Percentiles rank a stretch among this genome's conserved stretches.
Evolutionary conservation across 495 filamentous ascomycete species (phyloP).

Genomic region (Hypoxylon subgilvum): DNA sequence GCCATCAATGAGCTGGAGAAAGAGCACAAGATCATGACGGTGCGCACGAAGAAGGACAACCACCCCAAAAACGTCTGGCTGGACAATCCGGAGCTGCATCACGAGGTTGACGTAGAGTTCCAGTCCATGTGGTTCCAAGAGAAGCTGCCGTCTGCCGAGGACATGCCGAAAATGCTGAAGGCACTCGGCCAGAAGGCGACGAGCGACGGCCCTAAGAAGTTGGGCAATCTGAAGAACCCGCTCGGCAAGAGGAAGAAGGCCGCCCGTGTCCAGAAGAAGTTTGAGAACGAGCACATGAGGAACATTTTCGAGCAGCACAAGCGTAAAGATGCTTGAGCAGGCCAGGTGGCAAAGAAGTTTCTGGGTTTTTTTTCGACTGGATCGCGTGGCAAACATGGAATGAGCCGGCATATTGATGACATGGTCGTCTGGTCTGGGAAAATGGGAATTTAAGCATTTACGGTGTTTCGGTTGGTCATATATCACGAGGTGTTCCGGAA

Average conservation of each 20-base stretch:
- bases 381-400: background rate
- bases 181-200: slow-evolving; percentile 78
- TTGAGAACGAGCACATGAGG: slow-evolving; percentile 92
- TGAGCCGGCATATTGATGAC: background rate
- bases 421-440: no score
- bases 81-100: slow-evolving; percentile 77
- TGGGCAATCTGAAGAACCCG: slow-evolving; percentile 63
- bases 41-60: slow-evolving; percentile 91
- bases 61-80: slow-evolving; percentile 84
- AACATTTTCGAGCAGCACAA: slow-evolving; percentile 82
- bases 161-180: slow-evolving; percentile 74
- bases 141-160: slow-evolving; percentile 73
- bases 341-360: background rate
- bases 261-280: slow-evolving; percentile 71
- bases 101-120: slow-evolving; percentile 82
- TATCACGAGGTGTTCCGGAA: slow-evolving; percentile 16
- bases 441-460: slow-evolving; percentile 10
- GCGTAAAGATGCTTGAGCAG: slow-evolving; percentile 31
- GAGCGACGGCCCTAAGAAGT: slow-evolving; percentile 70
- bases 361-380: no score
- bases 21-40: slow-evolving; percentile 79
- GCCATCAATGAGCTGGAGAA: slow-evolving; percentile 78
- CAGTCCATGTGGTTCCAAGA: slow-evolving; percentile 80
- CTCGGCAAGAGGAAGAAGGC: slow-evolving; percentile 76
- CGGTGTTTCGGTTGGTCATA: slow-evolving; percentile 19